phyloP scores from a whole-genome alignment of 75 land plant species.

The Sequoiadendron giganteum region DNA sequence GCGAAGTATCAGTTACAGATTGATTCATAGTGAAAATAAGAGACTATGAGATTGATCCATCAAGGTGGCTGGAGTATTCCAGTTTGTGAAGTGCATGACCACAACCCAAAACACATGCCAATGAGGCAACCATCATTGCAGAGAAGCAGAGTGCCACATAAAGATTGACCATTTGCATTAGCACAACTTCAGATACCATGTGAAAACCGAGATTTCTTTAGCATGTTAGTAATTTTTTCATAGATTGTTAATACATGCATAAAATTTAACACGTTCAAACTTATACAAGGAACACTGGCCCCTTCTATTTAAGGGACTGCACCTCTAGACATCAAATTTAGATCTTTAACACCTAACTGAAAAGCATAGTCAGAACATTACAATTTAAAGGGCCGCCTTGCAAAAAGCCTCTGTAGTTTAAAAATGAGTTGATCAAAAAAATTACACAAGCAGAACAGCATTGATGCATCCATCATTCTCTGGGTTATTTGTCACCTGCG shows the following conservation, averaged over 20 bases:
- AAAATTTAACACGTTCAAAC: background rate
- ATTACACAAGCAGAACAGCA: conserved; percentile 73
- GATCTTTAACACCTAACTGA: background rate
- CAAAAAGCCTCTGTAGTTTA: background rate
- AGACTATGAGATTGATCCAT: no score
- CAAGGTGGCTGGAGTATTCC: no score
- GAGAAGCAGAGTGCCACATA: no score
- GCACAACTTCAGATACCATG: background rate
- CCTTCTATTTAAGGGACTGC: background rate
- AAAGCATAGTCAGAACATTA: background rate
- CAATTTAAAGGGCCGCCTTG: background rate
- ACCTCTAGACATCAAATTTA: background rate
- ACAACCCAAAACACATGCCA: no score
- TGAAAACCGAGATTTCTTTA: background rate
- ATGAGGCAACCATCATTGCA: no score
- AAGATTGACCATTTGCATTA: no score
- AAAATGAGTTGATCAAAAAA: background rate
- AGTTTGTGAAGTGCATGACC: no score
- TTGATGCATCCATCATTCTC: conserved; percentile 93
- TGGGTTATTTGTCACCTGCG: conserved; percentile 86
- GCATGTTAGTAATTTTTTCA: background rate
- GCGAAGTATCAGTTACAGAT: no score
- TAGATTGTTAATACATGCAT: background rate
- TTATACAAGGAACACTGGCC: background rate
- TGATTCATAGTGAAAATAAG: no score